Conservation (phyloP, 768 basidiomycete genomes). For the Naematelia encephala region DNA sequence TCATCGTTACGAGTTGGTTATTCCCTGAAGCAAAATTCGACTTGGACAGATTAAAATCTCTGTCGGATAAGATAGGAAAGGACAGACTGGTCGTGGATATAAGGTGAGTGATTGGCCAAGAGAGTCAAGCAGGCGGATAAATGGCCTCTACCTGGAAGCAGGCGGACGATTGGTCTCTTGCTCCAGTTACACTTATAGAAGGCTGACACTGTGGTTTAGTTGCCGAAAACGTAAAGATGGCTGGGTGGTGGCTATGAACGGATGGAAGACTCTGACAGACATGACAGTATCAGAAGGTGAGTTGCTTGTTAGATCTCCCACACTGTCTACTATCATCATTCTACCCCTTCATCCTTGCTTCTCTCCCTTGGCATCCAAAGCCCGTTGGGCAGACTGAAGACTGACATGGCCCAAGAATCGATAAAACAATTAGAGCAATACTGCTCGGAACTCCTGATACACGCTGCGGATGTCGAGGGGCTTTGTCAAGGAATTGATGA, state of each 20-base stretch:
- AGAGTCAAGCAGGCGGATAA: no score
- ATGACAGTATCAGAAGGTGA: conserved; percentile 65
- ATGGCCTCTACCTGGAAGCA: no score
- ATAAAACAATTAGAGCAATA: conserved; percentile 71
- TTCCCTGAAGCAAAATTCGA: conserved; percentile 83
- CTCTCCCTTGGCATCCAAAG: no score
- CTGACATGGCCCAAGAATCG: no score
- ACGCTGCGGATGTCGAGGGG: conserved; percentile 98
- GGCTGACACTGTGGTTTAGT: conserved; percentile 45
- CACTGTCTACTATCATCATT: no score
- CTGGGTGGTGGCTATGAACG: conserved; percentile 98
- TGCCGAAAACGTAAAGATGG: conserved; percentile 71
- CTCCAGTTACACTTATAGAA: background rate
- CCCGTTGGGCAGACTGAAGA: no score
- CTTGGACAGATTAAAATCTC: conserved; percentile 62
- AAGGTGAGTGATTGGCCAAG: conserved; percentile 63
- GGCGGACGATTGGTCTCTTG: no score
- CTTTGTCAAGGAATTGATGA: conserved; percentile 94
- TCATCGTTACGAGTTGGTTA: conserved; percentile 95
- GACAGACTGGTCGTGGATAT: conserved; percentile 91
- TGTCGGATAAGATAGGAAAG: conserved; percentile 69
- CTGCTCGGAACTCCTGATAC: conserved; percentile 91
- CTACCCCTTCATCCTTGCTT: no score
- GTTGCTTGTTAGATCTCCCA: no score
- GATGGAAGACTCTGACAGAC: conserved; percentile 95